Base-by-base conservation (phyloP, 2,329 filamentous ascomycete species). In the Aspergillus sp. region DNA sequence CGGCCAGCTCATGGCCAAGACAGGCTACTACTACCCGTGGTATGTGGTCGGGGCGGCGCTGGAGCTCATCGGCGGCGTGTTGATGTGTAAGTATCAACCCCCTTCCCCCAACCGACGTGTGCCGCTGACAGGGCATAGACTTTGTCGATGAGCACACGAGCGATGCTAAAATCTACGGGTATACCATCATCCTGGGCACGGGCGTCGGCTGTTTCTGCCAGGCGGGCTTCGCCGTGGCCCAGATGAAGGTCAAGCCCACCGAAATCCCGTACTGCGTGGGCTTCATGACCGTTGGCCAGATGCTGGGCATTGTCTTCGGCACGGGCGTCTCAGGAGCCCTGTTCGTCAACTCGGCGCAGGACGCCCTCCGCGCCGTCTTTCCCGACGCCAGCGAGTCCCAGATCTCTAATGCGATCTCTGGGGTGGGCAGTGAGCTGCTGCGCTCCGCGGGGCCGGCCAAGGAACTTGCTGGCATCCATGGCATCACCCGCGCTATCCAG, bases 151-250 rank as follows among this genome's bases (percentile, higher is more conserved):
- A 43, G 13, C 36, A 47, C 9, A 68, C 62, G 4, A 52, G 50
- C 3, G 43, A 34, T n/a, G 51, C 59, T 13, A 38, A 47, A 1
- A 54, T 68, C 23, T 69, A 68, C 32, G 66, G 64, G 3, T 64
- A 60, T 49, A 57, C 41, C 6, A 53, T 66, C 13, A 19, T 69
- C 1, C 32, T 66, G 6, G 67, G 58, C 11, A 41, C 57, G 14
- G 67, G 66, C 1, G 50, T 54, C 6, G 60, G 64, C 3, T 17
- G 48, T 10, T 64, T 49, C 32, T 45, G 53, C 5, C 58, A 64
- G 36, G 54, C 54, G 4, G 55, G 49, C 0, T 68, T 61, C 47
- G 50, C 60, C 1, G 50, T 65, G 14, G 58, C 58, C 1, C 59
- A 61, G 31, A 49, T 56, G 1, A 34, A 56, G 1, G 53, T 62